Conservation (phyloP, 257 asterid genomes). For the Verbena officinalis region DNA sequence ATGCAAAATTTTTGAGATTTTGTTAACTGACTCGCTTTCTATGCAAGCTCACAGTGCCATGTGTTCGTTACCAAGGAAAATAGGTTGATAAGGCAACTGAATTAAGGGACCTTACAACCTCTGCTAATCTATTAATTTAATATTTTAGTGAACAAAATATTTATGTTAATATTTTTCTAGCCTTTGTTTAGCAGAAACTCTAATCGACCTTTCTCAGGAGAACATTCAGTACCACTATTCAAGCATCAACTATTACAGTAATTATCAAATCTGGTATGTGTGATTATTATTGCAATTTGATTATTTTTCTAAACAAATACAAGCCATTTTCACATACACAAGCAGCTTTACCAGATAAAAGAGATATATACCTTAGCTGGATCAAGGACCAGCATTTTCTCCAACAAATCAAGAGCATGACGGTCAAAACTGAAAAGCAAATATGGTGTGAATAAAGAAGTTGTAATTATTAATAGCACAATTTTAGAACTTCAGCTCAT, state of each 20-base stretch:
- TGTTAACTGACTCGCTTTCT: background rate
- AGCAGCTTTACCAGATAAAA: conserved; percentile 19
- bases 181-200: background rate
- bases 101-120: background rate
- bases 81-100: conserved; percentile 12
- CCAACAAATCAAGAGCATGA: conserved; percentile 89
- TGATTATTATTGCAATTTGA: background rate
- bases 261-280: conserved; percentile 5
- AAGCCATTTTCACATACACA: conserved; percentile 11
- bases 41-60: background rate
- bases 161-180: background rate
- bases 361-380: conserved; percentile 83
- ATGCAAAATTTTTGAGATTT: background rate
- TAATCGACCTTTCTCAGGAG: conserved; percentile 6
- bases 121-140: background rate
- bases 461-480: conserved; percentile 2
- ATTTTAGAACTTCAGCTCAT: conserved; percentile 19
- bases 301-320: background rate
- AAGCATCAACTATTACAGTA: conserved; percentile 2
- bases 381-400: conserved; percentile 91
- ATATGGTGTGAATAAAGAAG: conserved; percentile 29
- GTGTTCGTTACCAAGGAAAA: background rate
- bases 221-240: background rate
- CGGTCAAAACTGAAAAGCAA: conserved; percentile 72
- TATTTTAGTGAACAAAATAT: background rate